These are phyloP conservation scores for Penicillium goetzii DNA, from an alignment of 495 filamentous ascomycete genomes.

Conservation along the genomic window DNA sequence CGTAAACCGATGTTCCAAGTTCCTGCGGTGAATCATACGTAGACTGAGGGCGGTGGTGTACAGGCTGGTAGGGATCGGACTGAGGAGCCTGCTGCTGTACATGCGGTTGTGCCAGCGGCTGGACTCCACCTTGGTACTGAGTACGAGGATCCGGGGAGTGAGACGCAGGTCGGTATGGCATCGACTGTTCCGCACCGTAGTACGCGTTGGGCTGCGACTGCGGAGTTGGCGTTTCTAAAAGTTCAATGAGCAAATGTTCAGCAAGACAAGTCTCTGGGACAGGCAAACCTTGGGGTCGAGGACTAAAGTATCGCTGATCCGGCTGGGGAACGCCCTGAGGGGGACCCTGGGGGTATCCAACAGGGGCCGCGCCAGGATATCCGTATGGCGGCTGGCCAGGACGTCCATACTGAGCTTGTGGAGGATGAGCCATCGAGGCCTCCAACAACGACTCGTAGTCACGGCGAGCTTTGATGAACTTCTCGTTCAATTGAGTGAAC, in stretches of 20 bases:
- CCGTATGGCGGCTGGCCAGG: constrained; percentile 64
- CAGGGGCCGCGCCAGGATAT: constrained; percentile 59
- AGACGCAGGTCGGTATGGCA: constrained; percentile 44
- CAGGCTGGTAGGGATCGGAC: constrained; percentile 46
- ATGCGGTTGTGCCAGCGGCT: constrained; percentile 37
- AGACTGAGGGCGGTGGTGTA: constrained; percentile 65
- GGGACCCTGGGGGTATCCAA: constrained; percentile 52
- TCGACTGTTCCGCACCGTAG: constrained; percentile 42
- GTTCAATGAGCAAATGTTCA: constrained; percentile 3
- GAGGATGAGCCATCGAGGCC: constrained; percentile 88
- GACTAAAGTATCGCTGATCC: constrained; percentile 74
- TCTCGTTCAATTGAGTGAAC: constrained; percentile 97
- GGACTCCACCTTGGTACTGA: constrained; percentile 39
- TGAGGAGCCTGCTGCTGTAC: constrained; percentile 41
- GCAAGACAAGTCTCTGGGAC: background rate
- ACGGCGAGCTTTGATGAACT: constrained; percentile 97
- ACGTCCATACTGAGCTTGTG: constrained; percentile 72
- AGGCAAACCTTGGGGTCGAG: constrained; percentile 56
- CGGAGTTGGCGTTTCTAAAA: constrained; percentile 36
- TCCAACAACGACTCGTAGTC: constrained; percentile 97
- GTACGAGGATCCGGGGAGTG: constrained; percentile 51
- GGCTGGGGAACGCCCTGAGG: constrained; percentile 60
- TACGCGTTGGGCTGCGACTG: constrained; percentile 37
- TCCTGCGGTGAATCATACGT: constrained; percentile 81
- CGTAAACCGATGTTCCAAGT: constrained; percentile 81